A percentile compares a stretch with the other conserved stretches of the same genome.
These are phyloP conservation scores for Phalaenopsis aphrodite DNA, from an alignment of 106 monocot genomes.

Conservation along the genomic window DNA sequence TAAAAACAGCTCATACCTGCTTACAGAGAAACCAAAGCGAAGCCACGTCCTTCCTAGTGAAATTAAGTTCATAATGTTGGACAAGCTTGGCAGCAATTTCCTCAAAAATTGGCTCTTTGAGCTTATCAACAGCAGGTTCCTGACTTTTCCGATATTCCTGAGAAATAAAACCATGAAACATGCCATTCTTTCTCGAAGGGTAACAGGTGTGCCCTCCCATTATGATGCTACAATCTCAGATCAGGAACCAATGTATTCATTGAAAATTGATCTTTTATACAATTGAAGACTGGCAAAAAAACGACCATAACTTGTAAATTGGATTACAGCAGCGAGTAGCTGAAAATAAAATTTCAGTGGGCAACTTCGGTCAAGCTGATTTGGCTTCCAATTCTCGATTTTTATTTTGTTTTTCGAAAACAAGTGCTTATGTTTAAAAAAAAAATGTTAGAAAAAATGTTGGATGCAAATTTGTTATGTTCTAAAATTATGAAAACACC, in stretches of 20 bases:
- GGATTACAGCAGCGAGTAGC: neutral
- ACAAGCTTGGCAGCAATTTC: conserved; percentile 40
- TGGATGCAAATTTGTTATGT: neutral
- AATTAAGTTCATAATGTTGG: conserved; percentile 56
- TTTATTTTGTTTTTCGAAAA: neutral
- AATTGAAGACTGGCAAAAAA: neutral
- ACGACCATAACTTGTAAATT: neutral
- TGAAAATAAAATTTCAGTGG: neutral
- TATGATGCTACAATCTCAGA: neutral
- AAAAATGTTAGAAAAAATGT: neutral
- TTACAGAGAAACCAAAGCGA: conserved; percentile 98
- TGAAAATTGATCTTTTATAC: neutral
- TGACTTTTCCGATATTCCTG: conserved; percentile 73
- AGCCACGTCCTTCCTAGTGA: conserved; percentile 68
- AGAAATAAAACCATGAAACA: conserved; percentile 9
- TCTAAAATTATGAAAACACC: too few species aligned
- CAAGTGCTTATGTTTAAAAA: neutral
- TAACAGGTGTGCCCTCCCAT: neutral
- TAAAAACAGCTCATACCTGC: conserved; percentile 40
- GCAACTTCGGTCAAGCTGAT: neutral
- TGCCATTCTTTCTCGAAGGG: neutral
- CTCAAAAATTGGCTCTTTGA: conserved; percentile 80
- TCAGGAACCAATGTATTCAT: neutral
- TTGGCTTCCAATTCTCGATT: neutral
- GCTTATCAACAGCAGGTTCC: conserved; percentile 77